Evolutionary conservation across 768 basidiomycete species (phyloP).

Genomic region (Amanita thiersii): DNA sequence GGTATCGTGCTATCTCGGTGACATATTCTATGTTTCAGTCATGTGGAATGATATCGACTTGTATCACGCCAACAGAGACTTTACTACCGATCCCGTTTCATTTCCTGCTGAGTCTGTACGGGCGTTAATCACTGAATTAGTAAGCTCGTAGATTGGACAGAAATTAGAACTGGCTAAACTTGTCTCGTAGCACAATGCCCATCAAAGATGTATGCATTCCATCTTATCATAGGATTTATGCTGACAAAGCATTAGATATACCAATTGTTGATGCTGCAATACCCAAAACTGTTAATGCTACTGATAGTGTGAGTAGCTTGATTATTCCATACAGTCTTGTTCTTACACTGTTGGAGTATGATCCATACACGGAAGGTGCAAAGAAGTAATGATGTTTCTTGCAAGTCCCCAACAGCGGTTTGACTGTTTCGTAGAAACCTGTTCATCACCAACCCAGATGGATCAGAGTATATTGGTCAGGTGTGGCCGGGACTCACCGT

Average conservation of each 20-base stretch:
- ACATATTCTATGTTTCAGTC: conserved; percentile 24
- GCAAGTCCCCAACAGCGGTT: too few species aligned
- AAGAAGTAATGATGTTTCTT: too few species aligned
- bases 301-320: conserved; percentile 46
- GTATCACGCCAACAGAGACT: conserved; percentile 61
- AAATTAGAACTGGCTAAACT: conserved; percentile 11
- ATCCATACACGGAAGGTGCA: conserved; percentile 57
- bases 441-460: conserved; percentile 72
- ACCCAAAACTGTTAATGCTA: conserved; percentile 45
- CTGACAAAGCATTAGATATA: conserved; percentile 37
- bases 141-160: conserved; percentile 26
- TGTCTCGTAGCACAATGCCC: conserved; percentile 18
- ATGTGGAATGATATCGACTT: conserved; percentile 80
- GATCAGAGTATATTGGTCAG: conserved; percentile 61
- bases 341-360: conserved; percentile 35
- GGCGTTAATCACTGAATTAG: conserved; percentile 48
- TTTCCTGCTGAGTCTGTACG: conserved; percentile 50
- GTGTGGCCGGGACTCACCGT: conserved; percentile 77
- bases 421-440: conserved; percentile 46
- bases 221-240: too few species aligned
- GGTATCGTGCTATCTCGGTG: neutral
- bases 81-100: conserved; percentile 57
- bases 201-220: conserved; percentile 37
- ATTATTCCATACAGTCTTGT: neutral
- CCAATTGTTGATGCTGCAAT: conserved; percentile 66